Evolutionary conservation across 306 rosid species (phyloP), one percentile per base, ranked within the genome.

Genomic region (Comarum palustre): DNA sequence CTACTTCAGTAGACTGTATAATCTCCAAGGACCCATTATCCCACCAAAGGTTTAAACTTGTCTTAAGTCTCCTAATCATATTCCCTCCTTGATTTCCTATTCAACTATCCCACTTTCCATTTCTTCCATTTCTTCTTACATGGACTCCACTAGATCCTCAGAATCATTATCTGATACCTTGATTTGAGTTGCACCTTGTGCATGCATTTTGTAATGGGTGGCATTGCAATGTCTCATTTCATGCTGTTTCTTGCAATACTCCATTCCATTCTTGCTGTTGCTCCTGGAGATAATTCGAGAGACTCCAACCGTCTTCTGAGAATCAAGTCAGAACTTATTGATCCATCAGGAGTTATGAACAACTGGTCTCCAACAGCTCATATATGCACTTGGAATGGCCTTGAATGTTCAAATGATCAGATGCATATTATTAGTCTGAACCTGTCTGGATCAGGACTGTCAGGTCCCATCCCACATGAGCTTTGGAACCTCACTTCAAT

Each of bases 371-470:
- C 86, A 50, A 48, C 66, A 45, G 65, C 84, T 73, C 84, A 81
- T 73, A 39, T 78, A 4, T 89, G 99, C 84, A 81, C 69, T 50
- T 91, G 97, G 97, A 76, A 82, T 80, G 97, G 99, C 69, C 50
- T 94, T 55, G 71, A 82, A 54, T 94, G 99, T 80, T 75, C 86
- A 31, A 63, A 41, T 77, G 91, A 85, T 82, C 81, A 84, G 74
- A 54, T 74, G 55, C 78, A 81, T 66, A 48, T 89, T 50, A 22
- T 84, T 72, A 85, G 90, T 51, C 69, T 94, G 81, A 91, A 89
- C 75, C 83, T 94, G 15, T 89, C 96, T 8, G 73, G 75, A 66
- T 88, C 93, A 66, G 89, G 95, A 74, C 72, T 94, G 58, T 88
- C 96, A 52, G 99, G 99, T 76, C 77, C 83, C 72, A 78, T 87